Evolutionary conservation across 345 rosid species (phyloP), one percentile per base, ranked within the genome.

Genomic region (Salix caprea): DNA sequence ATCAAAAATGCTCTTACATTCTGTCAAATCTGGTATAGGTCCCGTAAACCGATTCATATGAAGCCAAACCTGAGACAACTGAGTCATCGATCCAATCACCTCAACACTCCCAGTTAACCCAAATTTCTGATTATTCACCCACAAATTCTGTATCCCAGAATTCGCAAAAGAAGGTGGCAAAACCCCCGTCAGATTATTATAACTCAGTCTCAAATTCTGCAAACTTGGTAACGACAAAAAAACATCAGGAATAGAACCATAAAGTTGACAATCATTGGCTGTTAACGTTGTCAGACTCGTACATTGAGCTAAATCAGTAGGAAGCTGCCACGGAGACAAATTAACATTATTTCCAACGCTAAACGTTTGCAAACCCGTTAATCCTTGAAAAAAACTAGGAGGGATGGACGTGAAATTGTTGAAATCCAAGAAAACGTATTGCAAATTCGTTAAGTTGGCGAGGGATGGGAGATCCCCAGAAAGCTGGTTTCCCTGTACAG

Each of bases 11-110:
- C 42, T 72, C 4, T 65, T 70, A 61, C 92, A 86, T 5, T 89
- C 83, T 0, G 97, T 86, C 82, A 93, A 88, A 80, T 95, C 94
- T 0, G 99, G 99, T 60, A 95, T 89, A 0, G 88, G 89, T 65
- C 97, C 99, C 2, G 82, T 67, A 76, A 95, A 91, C 74, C 81
- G 84, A 75, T 95, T 95, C 52, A 84, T 85, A 0, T 93, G 94
- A 8, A 95, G 85, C 99, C 98, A 96, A n/a, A 86, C 96, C 82
- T 91, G 92, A 13, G 68, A 32, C 78, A 96, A 67, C 62, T 82
- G 83, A 9, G 80, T 65, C 98, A 96, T 93, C 28, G 77, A 76
- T 6, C 91, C 78, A 15, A 96, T 78, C 52, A 96, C 92, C 0
- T 86, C 80, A 39, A 93, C 79, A 18, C 83, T 82, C 13, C 98